Evolutionary conservation across 306 rosid species (phyloP), one percentile per base, ranked within the genome.

Genomic region (Castanospermum australe): DNA sequence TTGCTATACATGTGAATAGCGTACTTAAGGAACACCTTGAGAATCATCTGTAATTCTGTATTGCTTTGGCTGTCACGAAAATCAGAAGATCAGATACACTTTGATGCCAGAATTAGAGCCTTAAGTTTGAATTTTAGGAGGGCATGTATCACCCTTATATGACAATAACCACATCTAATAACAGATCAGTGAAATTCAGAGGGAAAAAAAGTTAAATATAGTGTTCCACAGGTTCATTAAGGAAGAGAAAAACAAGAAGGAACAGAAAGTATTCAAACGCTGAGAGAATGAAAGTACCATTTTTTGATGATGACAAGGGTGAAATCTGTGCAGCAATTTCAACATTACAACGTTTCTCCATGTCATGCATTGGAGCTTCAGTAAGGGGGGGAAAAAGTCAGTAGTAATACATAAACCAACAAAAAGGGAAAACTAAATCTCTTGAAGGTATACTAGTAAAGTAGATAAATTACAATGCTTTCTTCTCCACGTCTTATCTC

Each of bases 261-360:
- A 79, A 85, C 84, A 85, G 78, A 83, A 78, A 67, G 68, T 69
- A 81, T 50, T 59, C 79, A 81, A 55, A 84, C 5, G 81, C 80
- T 75, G 82, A 79, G 90, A 87, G 60, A 87, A 82, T 80, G 88
- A 79, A 83, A 82, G 83, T 94, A 94, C 99, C 99, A 85, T 87
- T 91, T 87, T 91, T 94, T 76, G 92, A 47, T 36, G 89, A 88
- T 50, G 94, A 83, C 82, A 87, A 67, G 32, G 89, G 94, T 61
- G 97, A 89, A 82, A 94, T 84, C 79, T 93, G 97, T 54, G 95
- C 99, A 2, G 99, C 91, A 70, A 94, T 92, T 86, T 94, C 99
- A 47, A 91, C 88, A 79, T 94, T 94, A 81, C 97, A 94, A 83
- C 85, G 97, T 82, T 92, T 94, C 85, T 94, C 99, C 98, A 95